Conservation (phyloP, 495 filamentous ascomycete genomes). For the Penicillium maclennaniae region DNA sequence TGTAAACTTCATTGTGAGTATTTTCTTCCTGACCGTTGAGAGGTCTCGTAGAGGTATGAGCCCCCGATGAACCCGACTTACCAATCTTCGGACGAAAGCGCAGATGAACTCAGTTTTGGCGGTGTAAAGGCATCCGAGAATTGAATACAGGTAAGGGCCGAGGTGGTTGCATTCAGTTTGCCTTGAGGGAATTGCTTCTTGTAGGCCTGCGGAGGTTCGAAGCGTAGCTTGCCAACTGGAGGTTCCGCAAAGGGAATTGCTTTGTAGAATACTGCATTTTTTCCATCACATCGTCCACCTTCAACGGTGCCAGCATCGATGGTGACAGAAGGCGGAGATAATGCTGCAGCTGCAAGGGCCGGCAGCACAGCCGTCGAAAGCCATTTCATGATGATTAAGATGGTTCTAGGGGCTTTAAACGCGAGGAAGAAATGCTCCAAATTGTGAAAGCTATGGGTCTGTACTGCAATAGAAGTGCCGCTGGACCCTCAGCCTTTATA, state of each 20-base stretch:
- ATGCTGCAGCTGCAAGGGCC: neutral
- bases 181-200: constrained; percentile 11
- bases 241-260: constrained; percentile 31
- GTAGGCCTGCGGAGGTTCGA: constrained; percentile 20
- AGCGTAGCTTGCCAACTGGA: constrained; percentile 20
- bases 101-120: too few species aligned
- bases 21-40: too few species aligned
- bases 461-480: too few species aligned
- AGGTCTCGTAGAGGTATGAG: too few species aligned
- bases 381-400: too few species aligned
- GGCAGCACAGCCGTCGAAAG: neutral
- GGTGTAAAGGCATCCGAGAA: too few species aligned
- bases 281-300: constrained; percentile 15
- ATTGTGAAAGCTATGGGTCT: too few species aligned
- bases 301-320: constrained; percentile 2
- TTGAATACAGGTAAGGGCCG: neutral
- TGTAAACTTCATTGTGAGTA: neutral
- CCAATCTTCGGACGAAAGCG: too few species aligned
- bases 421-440: too few species aligned
- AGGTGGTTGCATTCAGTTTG: constrained; percentile 11
- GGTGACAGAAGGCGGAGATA: constrained; percentile 2
- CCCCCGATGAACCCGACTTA: too few species aligned
- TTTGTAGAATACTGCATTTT: constrained; percentile 24
- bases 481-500: too few species aligned
- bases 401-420: too few species aligned